phyloP scores from a whole-genome alignment of 1,284 basidiomycete genomes.

The Fomitopsis schrenkii region DNA sequence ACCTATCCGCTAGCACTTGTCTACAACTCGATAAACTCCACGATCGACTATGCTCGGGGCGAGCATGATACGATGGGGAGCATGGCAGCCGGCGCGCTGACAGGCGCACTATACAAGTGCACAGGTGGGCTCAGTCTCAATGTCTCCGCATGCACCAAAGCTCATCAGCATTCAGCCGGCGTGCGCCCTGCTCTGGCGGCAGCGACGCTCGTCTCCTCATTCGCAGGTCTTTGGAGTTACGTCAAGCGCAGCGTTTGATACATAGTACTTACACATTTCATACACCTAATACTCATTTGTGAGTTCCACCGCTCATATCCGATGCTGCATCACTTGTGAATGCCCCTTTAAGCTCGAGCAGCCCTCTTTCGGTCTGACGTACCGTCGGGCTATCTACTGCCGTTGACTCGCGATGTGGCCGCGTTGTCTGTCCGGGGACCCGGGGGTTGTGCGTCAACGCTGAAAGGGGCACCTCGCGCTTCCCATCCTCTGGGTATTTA shows the following conservation, averaged over 20 bases:
- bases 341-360: constrained; percentile 16
- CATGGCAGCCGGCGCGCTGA: constrained; percentile 89
- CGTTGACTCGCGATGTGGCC: neutral
- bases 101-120: constrained; percentile 90
- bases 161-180: constrained; percentile 63
- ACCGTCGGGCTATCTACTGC: neutral
- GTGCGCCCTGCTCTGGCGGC: constrained; percentile 86
- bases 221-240: constrained; percentile 90
- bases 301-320: constrained; percentile 19
- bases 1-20: constrained; percentile 61
- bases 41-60: constrained; percentile 85
- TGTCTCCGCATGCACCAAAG: constrained; percentile 23
- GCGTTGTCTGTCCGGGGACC: neutral
- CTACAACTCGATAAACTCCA: constrained; percentile 96
- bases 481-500: constrained; percentile 4
- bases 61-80: constrained; percentile 91
- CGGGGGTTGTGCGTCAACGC: constrained; percentile 3
- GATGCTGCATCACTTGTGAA: constrained; percentile 10
- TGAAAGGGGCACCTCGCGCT: neutral
- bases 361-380: neutral
- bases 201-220: constrained; percentile 83
- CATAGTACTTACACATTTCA: constrained; percentile 23
- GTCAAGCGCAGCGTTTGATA: constrained; percentile 76
- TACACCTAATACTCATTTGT: constrained; percentile 25
- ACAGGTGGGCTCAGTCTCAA: constrained; percentile 64